Conservation (phyloP, 345 rosid species). For the Acer yangbiense region DNA sequence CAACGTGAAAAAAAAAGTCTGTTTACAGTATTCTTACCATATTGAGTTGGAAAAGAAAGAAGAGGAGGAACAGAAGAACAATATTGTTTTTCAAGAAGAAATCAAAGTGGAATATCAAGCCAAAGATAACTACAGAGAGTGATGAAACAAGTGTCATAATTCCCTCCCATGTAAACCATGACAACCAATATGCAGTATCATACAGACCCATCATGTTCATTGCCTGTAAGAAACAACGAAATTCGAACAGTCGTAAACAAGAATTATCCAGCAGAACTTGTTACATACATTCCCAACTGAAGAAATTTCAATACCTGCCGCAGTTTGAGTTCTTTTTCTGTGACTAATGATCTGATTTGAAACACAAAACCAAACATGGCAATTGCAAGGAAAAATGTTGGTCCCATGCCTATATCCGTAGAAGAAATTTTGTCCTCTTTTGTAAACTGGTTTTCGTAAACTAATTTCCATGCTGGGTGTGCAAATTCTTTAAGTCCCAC, state of each 20-base stretch:
- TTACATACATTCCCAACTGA: background rate
- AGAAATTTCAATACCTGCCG: conserved; percentile 63
- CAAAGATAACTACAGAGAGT: conserved; percentile 69
- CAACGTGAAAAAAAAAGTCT: too few relatives aligned
- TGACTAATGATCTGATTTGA: conserved; percentile 70
- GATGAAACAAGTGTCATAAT: conserved; percentile 66
- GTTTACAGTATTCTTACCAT: conserved; percentile 46
- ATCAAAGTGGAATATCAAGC: conserved; percentile 88
- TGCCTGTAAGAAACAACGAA: conserved; percentile 48
- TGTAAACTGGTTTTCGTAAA: background rate
- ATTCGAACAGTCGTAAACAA: background rate
- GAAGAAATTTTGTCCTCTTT: conserved; percentile 29
- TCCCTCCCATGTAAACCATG: conserved; percentile 95
- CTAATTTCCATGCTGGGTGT: conserved; percentile 57
- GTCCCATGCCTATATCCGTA: conserved; percentile 45
- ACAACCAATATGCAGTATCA: conserved; percentile 86
- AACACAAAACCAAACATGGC: conserved; percentile 89
- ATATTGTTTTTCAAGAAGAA: conserved; percentile 86
- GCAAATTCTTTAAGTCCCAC: conserved; percentile 83
- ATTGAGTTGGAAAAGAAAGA: conserved; percentile 54
- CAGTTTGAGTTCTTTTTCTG: conserved; percentile 93
- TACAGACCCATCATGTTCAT: conserved; percentile 89
- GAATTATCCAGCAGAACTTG: background rate
- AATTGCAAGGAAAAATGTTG: conserved; percentile 85
- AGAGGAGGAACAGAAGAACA: conserved; percentile 73